Percentiles rank a stretch among this genome's conserved stretches.
Evolutionary conservation across 225 moss, liverwort and hornwort genomes (phyloP).

Genomic region (Asterella californica): DNA sequence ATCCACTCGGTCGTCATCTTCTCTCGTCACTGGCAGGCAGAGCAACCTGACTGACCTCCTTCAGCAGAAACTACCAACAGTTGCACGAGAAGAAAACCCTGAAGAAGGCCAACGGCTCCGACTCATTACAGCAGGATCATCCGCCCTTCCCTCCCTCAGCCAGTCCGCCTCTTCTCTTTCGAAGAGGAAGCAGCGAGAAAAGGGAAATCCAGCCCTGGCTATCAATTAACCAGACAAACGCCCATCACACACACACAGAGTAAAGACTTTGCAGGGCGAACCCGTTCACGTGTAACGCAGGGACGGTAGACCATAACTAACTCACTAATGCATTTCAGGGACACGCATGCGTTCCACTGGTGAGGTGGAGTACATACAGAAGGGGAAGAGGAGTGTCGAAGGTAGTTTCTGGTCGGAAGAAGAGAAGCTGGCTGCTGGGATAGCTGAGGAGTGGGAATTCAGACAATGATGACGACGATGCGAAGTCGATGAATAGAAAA

Average conservation of each 20-base stretch:
- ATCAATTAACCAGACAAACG: background rate
- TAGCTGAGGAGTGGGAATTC: background rate
- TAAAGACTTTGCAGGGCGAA: no score
- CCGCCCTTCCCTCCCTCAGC: background rate
- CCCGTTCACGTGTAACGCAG: no score
- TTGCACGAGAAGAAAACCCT: conserved; percentile 6
- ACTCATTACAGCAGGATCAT: background rate
- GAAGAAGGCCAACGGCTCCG: background rate
- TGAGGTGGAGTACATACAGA: background rate
- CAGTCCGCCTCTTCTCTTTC: background rate
- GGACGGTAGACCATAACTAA: background rate
- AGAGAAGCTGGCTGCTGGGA: background rate
- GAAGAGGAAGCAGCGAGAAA: background rate
- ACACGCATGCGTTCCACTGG: background rate
- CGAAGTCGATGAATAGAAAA: background rate
- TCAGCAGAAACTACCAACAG: background rate
- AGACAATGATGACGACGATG: background rate
- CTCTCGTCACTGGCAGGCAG: background rate
- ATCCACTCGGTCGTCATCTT: background rate
- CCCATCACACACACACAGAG: background rate
- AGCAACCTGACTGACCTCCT: background rate
- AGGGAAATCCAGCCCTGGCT: background rate
- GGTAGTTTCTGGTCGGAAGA: background rate
- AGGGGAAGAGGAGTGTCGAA: background rate
- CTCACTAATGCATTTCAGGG: background rate